Base-by-base conservation (phyloP, 306 rosid genomes). In the Prunus davidiana region DNA sequence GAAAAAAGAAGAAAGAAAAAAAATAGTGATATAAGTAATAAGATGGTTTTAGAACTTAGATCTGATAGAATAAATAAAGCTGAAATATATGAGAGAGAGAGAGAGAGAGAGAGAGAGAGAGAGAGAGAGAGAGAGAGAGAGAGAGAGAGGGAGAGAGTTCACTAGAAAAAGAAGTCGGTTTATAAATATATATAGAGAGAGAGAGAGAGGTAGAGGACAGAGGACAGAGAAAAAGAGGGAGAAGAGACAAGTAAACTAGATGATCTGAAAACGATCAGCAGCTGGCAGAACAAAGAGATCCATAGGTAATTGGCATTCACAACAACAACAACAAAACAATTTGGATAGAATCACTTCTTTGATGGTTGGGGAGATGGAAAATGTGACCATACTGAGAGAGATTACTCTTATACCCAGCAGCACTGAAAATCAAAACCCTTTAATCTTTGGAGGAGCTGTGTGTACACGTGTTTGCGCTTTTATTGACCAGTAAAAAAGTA, bases 61-160 rank as follows among this genome's bases (percentile, higher is more conserved):
- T 91, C 91, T 85, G 85, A 78, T 76, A 80, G 89, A 83, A 86
- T 86, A 84, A 83, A 86, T 69, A 69, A 79, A 83, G 82, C 73
- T 72, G 47, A 49, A 81, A 73, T 28, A 77, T 58, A 71, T 60
- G 52, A 52, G 63, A 63, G 70, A 65, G 71, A 57, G 74, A 76
- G 73, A 74, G 86, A 79, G 64, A 83, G 76, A 72, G 82, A 73
- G 78, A 46, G 73, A 79, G 79, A 79, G 76, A 63, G 52, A 52
- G 63, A 63, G 70, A 65, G 71, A 57, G 74, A 76, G 73, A 74
- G 86, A 79, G 64, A 83, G 76, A 72, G 82, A 73, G 78, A 46
- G 73, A 79, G 79, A 79, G 76, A 84, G 71, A 75, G 79, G 74
- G 77, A 83, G 80, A 32, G 41, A 34, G 4, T 67, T 79, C 83